Conservation (phyloP, 2,329 filamentous ascomycete species). For the Pseudogymnoascus sp. region DNA sequence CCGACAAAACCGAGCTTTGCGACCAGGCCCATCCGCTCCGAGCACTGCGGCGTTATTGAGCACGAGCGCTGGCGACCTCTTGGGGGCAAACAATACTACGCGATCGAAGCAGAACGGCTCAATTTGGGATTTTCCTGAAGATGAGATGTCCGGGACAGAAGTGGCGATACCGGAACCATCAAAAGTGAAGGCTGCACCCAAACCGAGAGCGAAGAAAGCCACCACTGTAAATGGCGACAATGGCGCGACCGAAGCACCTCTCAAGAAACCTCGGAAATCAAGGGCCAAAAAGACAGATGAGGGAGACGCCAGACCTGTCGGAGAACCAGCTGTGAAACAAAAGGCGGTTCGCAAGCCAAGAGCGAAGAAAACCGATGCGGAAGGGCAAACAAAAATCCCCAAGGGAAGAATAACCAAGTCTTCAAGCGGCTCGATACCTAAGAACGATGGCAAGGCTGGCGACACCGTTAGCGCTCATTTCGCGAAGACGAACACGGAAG, state of each 20-base stretch:
- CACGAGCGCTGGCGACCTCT: slow-evolving; percentile 33
- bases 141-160: neutral
- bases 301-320: neutral
- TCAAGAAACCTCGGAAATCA: slow-evolving; percentile 15
- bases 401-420: slow-evolving; percentile 30
- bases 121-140: slow-evolving; percentile 14
- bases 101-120: slow-evolving; percentile 1
- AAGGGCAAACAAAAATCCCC: slow-evolving; percentile 26
- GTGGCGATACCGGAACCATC: slow-evolving; percentile 17
- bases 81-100: slow-evolving; percentile 12
- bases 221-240: neutral
- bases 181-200: slow-evolving; percentile 21
- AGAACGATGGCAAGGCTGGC: slow-evolving; percentile 14
- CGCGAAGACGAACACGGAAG: neutral
- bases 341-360: slow-evolving; percentile 20
- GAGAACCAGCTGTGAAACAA: slow-evolving; percentile 11
- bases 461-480: slow-evolving; percentile 32
- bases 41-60: slow-evolving; percentile 31
- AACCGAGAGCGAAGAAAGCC: slow-evolving; percentile 18
- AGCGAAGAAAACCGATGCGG: slow-evolving; percentile 22
- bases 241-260: neutral
- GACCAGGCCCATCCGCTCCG: slow-evolving; percentile 27
- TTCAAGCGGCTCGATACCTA: slow-evolving; percentile 17
- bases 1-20: neutral
- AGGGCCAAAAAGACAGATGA: slow-evolving; percentile 20